Percentiles rank a stretch among this genome's conserved stretches.
phyloP scores from a whole-genome alignment of 129 eudicot genomes.

The Pittosporum tobira region DNA sequence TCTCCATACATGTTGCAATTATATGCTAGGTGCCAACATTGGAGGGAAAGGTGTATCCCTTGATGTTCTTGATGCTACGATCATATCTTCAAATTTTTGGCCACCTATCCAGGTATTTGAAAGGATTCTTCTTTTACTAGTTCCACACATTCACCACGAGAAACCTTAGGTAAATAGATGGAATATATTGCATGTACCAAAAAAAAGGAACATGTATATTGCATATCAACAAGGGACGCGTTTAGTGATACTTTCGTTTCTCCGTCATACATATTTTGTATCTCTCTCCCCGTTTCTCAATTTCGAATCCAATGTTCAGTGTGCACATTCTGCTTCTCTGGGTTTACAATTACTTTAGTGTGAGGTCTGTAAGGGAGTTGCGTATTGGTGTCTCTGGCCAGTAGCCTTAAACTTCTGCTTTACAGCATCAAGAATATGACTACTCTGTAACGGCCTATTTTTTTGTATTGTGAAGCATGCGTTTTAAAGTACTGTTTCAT shows the following conservation, averaged over 20 bases:
- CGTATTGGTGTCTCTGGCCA: background rate
- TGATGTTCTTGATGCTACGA: constrained; percentile 64
- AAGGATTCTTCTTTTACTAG: background rate
- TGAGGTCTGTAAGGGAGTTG: background rate
- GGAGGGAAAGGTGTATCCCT: constrained; percentile 42
- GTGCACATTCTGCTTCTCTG: background rate
- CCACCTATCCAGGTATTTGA: constrained; percentile 86
- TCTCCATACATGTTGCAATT: constrained; percentile 2
- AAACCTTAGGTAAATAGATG: background rate
- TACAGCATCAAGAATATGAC: background rate
- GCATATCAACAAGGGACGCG: background rate
- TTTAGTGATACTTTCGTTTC: background rate
- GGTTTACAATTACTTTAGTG: background rate
- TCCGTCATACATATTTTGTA: background rate
- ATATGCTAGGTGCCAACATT: constrained; percentile 27
- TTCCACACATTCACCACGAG: background rate
- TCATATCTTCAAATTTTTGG: constrained; percentile 97
- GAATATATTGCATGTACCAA: too few relatives aligned
- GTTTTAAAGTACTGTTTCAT: too few relatives aligned
- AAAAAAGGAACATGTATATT: too few relatives aligned
- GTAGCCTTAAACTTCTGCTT: background rate
- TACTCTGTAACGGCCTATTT: background rate
- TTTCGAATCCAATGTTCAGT: background rate
- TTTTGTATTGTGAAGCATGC: background rate
- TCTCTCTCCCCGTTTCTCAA: background rate